phyloP scores from a whole-genome alignment of 345 rosid genomes.

The Eucalyptus erythrocorys region DNA sequence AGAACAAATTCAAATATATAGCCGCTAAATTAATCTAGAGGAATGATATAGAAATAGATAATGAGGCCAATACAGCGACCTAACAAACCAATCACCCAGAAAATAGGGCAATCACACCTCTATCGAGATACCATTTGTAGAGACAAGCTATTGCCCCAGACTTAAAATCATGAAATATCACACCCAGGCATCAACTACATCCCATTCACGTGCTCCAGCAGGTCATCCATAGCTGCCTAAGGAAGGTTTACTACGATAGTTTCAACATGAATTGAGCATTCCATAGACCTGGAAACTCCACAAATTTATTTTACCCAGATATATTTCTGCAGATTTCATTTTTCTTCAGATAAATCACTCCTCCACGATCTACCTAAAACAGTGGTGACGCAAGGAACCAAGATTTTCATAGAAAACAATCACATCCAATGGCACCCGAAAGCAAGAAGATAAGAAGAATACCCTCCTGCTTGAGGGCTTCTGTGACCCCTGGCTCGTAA shows the following conservation, averaged over 20 bases:
- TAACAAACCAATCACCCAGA: background rate
- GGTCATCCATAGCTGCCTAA: background rate
- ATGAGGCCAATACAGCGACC: background rate
- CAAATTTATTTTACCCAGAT: background rate
- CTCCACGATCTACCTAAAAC: background rate
- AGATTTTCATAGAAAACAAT: background rate
- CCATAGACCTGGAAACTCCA: background rate
- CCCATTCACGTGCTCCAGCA: background rate
- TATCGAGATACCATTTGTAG: background rate
- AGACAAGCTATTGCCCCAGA: background rate
- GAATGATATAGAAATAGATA: background rate
- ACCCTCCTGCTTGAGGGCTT: slow-evolving; percentile 53
- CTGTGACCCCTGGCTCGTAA: slow-evolving; percentile 35
- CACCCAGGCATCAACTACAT: background rate
- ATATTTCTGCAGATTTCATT: background rate
- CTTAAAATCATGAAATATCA: background rate
- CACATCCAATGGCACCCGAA: background rate
- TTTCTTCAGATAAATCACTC: background rate
- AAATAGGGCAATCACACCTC: background rate
- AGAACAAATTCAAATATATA: background rate
- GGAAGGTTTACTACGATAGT: background rate
- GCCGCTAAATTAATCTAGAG: background rate
- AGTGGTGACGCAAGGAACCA: background rate
- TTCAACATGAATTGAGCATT: background rate
- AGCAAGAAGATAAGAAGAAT: background rate